Base-by-base conservation (phyloP, 805 yeast genomes). In the Isabelozyma heimii region DNA sequence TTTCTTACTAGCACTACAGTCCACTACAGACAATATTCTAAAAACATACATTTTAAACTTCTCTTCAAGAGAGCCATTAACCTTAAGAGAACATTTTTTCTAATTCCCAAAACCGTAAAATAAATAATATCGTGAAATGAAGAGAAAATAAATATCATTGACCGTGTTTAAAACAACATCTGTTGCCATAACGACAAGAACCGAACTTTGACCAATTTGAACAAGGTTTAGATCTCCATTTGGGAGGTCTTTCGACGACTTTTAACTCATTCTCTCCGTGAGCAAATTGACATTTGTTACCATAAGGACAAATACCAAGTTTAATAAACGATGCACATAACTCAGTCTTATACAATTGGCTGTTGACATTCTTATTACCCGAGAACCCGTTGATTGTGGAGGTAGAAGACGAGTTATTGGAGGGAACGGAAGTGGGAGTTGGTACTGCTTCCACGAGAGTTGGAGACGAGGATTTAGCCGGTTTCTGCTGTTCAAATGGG, bases 161-260 rank as follows among this genome's bases (percentile, higher is more conserved):
- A 14, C 86, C 89, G 68, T 91, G 97, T 62, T 86, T 89, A 75
- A 91, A 91, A 62, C 96, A 89, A 66, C 97, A 91, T 61, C 97
- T 80, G 64, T 82, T 88, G 26, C 96, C 96, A 69, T 91, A 91
- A 38, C 95, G 82, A 65, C 97, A 91, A 42, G 80, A 72, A 12
- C 97, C 97, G 42, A 77, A 79, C 61, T 84, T 85, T 17, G 82
- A 62, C 96, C 97, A 91, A 65, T 91, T 91, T 53, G 84, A 86
- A 72, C 97, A 91, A 13, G 91, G 87, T 70, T 91, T 91, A 12
- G 96, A 88, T 63, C 96, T 83, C 87, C 92, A 91, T 62, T 90
- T 91, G 47, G 84, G 82, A 9, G 91, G 85, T 51, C 92, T 77
- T 51, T 83, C 85, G 42, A 89, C 84, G 10, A 67, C 57, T 65